phyloP scores from a whole-genome alignment of 768 basidiomycete genomes.

The Termitomyces heimii region DNA sequence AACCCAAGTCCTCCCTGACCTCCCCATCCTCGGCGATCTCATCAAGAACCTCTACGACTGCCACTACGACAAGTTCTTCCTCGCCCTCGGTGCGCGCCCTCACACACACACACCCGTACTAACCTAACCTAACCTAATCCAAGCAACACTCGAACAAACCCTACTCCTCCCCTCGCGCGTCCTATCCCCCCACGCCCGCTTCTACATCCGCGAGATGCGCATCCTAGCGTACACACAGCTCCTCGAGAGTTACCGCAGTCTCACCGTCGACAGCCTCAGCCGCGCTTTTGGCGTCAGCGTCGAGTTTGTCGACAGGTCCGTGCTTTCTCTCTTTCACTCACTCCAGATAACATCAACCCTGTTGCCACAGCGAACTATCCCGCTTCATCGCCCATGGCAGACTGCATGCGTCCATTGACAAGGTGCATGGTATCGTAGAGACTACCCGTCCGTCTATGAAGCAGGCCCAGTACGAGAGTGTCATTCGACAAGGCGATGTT shows the following conservation, averaged over 20 bases:
- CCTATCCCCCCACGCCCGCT: constrained; percentile 80
- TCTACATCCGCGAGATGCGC: constrained; percentile 93
- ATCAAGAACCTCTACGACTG: constrained; percentile 88
- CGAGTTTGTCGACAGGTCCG: constrained; percentile 83
- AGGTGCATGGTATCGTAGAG: constrained; percentile 91
- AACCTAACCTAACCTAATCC: background rate
- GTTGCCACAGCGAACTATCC: constrained; percentile 77
- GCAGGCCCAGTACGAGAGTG: constrained; percentile 85
- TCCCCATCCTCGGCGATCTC: constrained; percentile 78
- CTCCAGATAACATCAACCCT: too few species aligned
- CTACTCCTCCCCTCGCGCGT: constrained; percentile 85
- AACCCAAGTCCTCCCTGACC: constrained; percentile 73
- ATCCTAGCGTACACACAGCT: constrained; percentile 90
- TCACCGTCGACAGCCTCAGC: constrained; percentile 84
- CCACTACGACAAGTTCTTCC: constrained; percentile 92
- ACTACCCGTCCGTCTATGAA: constrained; percentile 69
- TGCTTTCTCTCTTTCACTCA: constrained; percentile 5
- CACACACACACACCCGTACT: background rate
- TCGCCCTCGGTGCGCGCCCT: constrained; percentile 64
- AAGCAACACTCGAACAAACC: constrained; percentile 84
- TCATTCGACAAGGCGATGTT: constrained; percentile 91
- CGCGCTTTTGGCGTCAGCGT: constrained; percentile 86
- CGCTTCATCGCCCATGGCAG: constrained; percentile 87
- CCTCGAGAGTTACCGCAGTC: constrained; percentile 83
- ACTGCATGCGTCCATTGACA: constrained; percentile 86